phyloP scores from a whole-genome alignment of 169 alveolate species.

The Plasmodium vivax region DNA sequence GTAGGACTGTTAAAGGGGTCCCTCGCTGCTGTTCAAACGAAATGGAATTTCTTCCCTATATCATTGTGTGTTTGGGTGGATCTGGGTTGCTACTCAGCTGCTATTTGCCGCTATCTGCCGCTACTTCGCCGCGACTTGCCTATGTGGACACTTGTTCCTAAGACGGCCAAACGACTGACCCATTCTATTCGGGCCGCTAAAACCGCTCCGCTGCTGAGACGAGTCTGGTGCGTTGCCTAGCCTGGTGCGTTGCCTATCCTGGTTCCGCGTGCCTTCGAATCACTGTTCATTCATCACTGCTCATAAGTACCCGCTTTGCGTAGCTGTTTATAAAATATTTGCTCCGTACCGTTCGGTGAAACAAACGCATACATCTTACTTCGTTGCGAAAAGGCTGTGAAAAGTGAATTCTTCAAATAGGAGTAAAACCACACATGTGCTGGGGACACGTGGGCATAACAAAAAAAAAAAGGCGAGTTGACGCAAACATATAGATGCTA shows the following conservation, averaged over 20 bases:
- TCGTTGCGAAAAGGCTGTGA: neutral
- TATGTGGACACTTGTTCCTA: neutral
- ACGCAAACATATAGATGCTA: neutral
- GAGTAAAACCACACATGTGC: neutral
- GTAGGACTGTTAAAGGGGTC: neutral
- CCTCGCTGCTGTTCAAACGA: neutral
- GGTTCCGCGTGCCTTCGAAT: neutral
- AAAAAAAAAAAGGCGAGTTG: neutral
- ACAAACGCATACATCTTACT: neutral
- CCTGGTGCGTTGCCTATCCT: neutral
- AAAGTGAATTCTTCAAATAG: neutral
- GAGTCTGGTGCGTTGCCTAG: neutral
- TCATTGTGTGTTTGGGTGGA: neutral
- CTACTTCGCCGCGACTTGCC: neutral
- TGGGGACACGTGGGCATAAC: neutral
- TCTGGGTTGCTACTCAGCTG: neutral
- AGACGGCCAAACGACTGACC: neutral
- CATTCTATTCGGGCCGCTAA: neutral
- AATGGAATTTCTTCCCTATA: neutral
- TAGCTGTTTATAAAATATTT: neutral
- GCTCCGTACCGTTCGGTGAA: neutral
- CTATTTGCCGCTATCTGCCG: neutral
- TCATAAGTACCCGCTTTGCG: neutral
- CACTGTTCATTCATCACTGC: constrained; percentile 8
- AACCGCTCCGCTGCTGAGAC: neutral